Base-by-base conservation (phyloP, 2,329 filamentous ascomycete species). In the Sodiomyces alkalinus region DNA sequence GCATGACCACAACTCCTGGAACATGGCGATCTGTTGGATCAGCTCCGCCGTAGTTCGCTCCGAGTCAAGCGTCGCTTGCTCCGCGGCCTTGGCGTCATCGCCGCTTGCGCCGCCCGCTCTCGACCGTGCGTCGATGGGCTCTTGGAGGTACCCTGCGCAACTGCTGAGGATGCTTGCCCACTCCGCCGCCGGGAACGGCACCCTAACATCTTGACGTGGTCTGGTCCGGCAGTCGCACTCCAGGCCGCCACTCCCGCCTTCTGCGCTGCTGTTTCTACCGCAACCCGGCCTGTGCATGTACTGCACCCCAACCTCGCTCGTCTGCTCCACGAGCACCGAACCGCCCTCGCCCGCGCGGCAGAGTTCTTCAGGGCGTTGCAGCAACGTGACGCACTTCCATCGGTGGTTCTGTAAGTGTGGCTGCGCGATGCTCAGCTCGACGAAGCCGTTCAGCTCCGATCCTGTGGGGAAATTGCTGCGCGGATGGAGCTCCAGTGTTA, bases 1-100 rank as follows among this genome's bases (percentile, higher is more conserved):
- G 9, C 56, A 51, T 4, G 68, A 74, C 60, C 64, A 74, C 19
- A 76, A 58, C 52, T 76, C 72, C 45, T 77, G 72, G 45, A 73
- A 70, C 71, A 76, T 76, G 44, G 68, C 68, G 25, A 75, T 68
- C 45, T 65, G 64, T 38, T 62, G 57, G 28, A 75, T 60, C 32
- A 74, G 56, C 23, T 73, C 66, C 7, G 50, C 45, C 6, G 43
- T 43, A 37, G 47, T 51, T 26, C 38, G 26, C 5, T 41, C 38
- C 6, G 42, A 24, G 2, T 39, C 37, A 18, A 35, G 17, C 6
- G 33, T 27, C 6, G 33, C 32, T 20, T 39, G 32, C 17, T 34
- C 36, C n/a, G 34, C 36, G 8, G 38, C 31, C 27, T 39, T 35
- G 38, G 29, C 41, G 31, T 29, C 41, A 39, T 40, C 41, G 17